These are phyloP conservation scores for Scenedesmus sp. DNA, from an alignment of 163 green algal genomes.

Conservation along the genomic window DNA sequence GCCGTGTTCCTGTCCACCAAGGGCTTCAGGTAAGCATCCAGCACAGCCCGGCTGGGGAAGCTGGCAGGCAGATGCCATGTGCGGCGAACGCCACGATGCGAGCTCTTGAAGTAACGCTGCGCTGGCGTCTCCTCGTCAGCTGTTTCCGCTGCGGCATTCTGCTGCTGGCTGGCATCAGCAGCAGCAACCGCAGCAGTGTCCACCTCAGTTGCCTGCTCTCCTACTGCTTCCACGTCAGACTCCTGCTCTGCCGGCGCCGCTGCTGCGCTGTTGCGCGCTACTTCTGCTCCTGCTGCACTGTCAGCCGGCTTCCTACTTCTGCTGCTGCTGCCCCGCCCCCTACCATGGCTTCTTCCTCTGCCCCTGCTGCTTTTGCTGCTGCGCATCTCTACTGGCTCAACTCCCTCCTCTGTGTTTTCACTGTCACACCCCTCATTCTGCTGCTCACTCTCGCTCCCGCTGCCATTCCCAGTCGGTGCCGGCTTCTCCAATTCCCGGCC, in stretches of 20 bases:
- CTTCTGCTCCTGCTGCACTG: not conserved
- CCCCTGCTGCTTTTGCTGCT: not conserved
- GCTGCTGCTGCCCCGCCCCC: not conserved
- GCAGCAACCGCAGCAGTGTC: not conserved
- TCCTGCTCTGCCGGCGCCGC: not conserved
- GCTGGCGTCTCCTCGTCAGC: conserved; percentile 30
- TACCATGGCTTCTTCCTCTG: conserved; percentile 18
- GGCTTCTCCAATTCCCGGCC: not conserved
- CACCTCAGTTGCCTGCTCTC: not conserved
- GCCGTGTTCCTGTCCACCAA: conserved; percentile 81
- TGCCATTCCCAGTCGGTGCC: not conserved
- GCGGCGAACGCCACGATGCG: conserved; percentile 58
- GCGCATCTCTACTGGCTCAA: conserved; percentile 59
- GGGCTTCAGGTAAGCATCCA: conserved; percentile 72
- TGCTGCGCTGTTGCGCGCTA: not conserved
- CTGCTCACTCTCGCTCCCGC: not conserved
- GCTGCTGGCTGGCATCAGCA: not conserved
- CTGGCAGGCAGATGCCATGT: conserved; percentile 84
- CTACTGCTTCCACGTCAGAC: conserved; percentile 42
- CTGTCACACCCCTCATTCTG: not conserved
- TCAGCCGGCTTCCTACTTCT: not conserved
- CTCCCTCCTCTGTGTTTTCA: conserved; percentile 77
- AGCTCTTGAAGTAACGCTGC: conserved; percentile 65
- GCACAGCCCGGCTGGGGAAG: conserved; percentile 82
- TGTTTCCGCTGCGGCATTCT: conserved; percentile 17